Conservation (phyloP, 768 basidiomycete species). For the Solioccasus polychromus region DNA sequence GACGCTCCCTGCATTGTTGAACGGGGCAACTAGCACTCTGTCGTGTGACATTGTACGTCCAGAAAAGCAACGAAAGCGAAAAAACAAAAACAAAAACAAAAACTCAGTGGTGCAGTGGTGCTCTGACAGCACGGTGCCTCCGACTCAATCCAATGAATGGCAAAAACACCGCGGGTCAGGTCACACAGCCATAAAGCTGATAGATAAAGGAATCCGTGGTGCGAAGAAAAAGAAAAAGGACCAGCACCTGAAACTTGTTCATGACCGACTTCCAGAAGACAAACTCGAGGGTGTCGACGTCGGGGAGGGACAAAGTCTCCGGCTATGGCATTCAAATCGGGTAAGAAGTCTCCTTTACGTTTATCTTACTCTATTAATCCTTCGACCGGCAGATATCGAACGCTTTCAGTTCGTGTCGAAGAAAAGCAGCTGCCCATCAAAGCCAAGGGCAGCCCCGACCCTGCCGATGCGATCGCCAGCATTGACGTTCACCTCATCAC, state of each 20-base stretch:
- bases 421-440: slow-evolving; percentile 20
- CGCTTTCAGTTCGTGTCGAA: slow-evolving; percentile 43
- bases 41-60: no score
- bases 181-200: background rate
- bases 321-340: slow-evolving; percentile 31
- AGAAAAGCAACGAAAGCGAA: no score
- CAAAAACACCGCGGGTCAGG: slow-evolving; percentile 15
- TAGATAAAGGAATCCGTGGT: slow-evolving; percentile 9
- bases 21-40: no score
- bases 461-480: slow-evolving; percentile 36
- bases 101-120: no score
- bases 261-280: slow-evolving; percentile 19
- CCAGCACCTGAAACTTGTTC: background rate
- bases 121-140: no score
- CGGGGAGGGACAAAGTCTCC: slow-evolving; percentile 12
- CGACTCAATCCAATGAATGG: no score
- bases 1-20: no score
- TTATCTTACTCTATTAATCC: background rate
- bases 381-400: slow-evolving; percentile 33
- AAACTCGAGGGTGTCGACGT: slow-evolving; percentile 13
- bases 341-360: slow-evolving; percentile 1
- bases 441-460: slow-evolving; percentile 24
- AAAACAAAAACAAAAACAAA: no score
- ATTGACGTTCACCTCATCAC: slow-evolving; percentile 50
- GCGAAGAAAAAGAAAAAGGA: no score